Evolutionary conservation across 2,329 filamentous ascomycete genomes (phyloP), one percentile per base, ranked within the genome.

Genomic region (Aspergillus pseudoterreus): DNA sequence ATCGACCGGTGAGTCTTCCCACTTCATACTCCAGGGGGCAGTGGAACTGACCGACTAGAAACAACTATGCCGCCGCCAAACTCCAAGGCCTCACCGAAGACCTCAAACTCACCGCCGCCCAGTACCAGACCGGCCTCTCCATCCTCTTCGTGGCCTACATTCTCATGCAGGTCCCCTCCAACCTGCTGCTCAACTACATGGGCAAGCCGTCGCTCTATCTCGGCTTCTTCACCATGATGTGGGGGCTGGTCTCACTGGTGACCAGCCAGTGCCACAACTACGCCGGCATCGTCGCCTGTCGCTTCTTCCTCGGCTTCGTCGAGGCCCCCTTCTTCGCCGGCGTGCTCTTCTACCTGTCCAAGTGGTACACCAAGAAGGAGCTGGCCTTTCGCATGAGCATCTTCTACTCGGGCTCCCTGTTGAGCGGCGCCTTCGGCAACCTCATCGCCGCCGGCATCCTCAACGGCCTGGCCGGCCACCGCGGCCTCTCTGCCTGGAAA

Each of bases 341-440:
- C 3, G 70, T 73, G n/a, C 60, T 78, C 4, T 77, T 75, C 62
- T 76, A 75, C 48, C 67, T 78, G 6, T 75, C 71, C 11, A 75
- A 72, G 49, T 80, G 77, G 76, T 81, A 80, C 57, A 81, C 78
- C 2, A 76, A 76, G 52, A 72, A 76, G 43, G 78, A 81, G 52
- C 63, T 81, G 14, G 74, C 74, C 3, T 69, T 78, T 39, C 72
- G 79, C 4, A 79, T 75, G 57, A 74, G 74, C n/a, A 73, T 80
- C 41, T 74, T 82, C 49, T 81, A 79, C 61, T 75, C 76, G 3
- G 78, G 77, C 4, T 75, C 72, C 2, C 63, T 80, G 17, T 70
- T 81, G 27, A 74, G 73, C 47, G 75, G 67, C 43, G 78, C 78
- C 2, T 82, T 82, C 57, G 77, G 77, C n/a, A 78, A 75, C 17